Conservation (phyloP, 352 stramenopile species). For the Plasmopara muralis region DNA sequence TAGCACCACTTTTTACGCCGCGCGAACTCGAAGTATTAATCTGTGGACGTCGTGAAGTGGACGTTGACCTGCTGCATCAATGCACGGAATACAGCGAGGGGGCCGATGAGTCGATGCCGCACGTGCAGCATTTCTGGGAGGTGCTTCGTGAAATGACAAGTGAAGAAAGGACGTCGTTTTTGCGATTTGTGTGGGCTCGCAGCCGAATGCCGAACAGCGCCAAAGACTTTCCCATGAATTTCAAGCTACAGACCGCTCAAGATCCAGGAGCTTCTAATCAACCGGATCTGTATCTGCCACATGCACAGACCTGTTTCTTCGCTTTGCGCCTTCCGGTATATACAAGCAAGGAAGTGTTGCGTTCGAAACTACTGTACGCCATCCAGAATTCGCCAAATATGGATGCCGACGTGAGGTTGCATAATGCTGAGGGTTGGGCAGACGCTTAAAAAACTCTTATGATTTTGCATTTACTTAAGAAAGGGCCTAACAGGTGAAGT, state of each 20-base stretch:
- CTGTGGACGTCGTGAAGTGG: slow-evolving; percentile 94
- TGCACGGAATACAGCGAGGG: slow-evolving; percentile 96
- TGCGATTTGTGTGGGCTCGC: slow-evolving; percentile 97
- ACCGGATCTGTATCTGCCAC: slow-evolving; percentile 91
- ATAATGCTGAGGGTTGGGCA: slow-evolving; percentile 89
- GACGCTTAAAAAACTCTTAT: slow-evolving; percentile 43
- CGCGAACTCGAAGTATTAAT: slow-evolving; percentile 94
- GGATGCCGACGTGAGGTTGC: slow-evolving; percentile 86
- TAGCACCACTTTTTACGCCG: slow-evolving; percentile 94
- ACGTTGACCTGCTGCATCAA: slow-evolving; percentile 93
- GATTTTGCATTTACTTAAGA: background rate
- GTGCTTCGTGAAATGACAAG: slow-evolving; percentile 94
- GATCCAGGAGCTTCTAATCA: slow-evolving; percentile 66
- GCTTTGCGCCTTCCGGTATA: slow-evolving; percentile 94
- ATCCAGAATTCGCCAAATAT: slow-evolving; percentile 96
- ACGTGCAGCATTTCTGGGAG: slow-evolving; percentile 95
- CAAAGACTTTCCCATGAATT: slow-evolving; percentile 96
- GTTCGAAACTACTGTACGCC: slow-evolving; percentile 85
- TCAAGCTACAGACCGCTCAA: slow-evolving; percentile 86
- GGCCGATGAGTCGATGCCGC: slow-evolving; percentile 84
- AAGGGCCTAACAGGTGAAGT: too few species aligned
- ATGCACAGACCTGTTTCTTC: slow-evolving; percentile 99
- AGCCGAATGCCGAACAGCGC: slow-evolving; percentile 95
- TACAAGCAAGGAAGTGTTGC: slow-evolving; percentile 83
- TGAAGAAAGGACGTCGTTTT: slow-evolving; percentile 92